These are phyloP conservation scores for Xylaria acuta DNA, from an alignment of 495 filamentous ascomycete species.

Conservation along the genomic window DNA sequence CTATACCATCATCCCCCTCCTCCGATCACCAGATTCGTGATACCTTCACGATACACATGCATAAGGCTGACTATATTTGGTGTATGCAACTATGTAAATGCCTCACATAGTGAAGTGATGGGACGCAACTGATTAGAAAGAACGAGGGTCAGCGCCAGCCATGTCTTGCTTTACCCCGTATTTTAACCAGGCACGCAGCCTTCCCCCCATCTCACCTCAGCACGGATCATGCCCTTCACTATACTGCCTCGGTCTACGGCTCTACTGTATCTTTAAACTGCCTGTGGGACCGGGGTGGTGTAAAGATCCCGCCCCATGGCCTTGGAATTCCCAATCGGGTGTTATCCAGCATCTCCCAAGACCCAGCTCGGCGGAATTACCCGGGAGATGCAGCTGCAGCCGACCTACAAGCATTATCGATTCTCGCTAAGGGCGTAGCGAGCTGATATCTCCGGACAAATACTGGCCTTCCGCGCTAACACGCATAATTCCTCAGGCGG, in stretches of 20 bases:
- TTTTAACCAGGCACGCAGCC: not conserved
- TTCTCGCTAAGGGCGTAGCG: not conserved
- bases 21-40: not conserved
- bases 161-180: slow-evolving; percentile 13
- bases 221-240: not conserved
- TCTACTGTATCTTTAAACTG: slow-evolving; percentile 12
- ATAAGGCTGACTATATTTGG: not conserved
- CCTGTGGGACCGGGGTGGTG: not conserved
- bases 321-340: slow-evolving; percentile 21
- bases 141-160: not conserved
- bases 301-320: slow-evolving; percentile 15
- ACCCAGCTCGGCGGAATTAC: slow-evolving; percentile 1
- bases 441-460: not conserved
- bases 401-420: not conserved
- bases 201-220: slow-evolving; percentile 1
- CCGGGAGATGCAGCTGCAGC: not conserved
- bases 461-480: not conserved
- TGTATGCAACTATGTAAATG: not conserved
- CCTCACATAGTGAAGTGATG: not conserved
- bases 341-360: not conserved
- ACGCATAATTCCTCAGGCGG: not conserved
- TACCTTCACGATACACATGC: not conserved
- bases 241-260: not conserved
- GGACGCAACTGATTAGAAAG: not conserved
- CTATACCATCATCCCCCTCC: not conserved